Conservation (phyloP, 179 eudicot species). For the Patellifolia procumbens region DNA sequence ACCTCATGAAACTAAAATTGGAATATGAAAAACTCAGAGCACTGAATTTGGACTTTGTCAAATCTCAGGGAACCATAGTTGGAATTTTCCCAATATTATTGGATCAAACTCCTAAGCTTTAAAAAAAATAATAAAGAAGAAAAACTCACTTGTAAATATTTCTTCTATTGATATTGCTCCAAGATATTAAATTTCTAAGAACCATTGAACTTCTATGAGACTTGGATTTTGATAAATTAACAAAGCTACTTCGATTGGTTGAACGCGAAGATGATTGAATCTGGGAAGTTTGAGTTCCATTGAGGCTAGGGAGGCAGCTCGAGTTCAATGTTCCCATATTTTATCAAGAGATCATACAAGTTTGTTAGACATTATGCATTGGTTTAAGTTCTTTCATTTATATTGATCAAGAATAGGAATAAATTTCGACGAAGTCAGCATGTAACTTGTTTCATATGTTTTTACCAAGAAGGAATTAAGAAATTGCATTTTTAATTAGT, state of each 20-base stretch:
- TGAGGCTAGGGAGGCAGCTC: not conserved
- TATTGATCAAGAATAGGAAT: not conserved
- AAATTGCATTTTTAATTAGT: not conserved
- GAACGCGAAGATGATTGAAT: not conserved
- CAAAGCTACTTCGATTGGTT: not conserved
- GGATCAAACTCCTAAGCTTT: not conserved
- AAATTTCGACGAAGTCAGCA: not conserved
- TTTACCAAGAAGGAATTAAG: not conserved
- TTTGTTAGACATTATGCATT: not conserved
- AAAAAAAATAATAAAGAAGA: not conserved
- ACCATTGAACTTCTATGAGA: not conserved
- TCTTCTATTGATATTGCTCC: not conserved
- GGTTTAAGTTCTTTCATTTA: not conserved
- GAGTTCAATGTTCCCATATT: conserved; percentile 16
- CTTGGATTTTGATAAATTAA: not conserved
- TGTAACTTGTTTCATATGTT: not conserved
- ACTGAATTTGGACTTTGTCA: too few species aligned
- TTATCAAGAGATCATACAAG: not conserved
- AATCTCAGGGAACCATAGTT: too few species aligned
- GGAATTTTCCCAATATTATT: not conserved
- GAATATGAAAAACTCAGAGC: too few species aligned
- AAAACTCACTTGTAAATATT: conserved; percentile 12
- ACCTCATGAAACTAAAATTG: too few species aligned
- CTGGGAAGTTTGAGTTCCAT: not conserved
- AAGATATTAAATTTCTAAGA: not conserved